Conservation (phyloP, 805 yeast species). For the Saturnispora serradocipensis region DNA sequence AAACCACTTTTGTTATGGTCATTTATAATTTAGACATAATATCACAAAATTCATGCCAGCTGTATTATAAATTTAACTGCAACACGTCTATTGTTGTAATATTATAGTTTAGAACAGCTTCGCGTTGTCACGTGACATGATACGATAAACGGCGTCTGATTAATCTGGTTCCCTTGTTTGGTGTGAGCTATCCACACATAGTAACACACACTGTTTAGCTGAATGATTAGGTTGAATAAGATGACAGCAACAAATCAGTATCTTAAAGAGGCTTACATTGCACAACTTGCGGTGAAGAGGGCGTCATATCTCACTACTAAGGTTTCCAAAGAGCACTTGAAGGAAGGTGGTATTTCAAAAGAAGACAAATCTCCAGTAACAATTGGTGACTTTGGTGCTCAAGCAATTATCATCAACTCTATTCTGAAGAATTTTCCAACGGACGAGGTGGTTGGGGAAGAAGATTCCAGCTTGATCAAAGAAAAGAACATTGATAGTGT, state of each 20-base stretch:
- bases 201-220: not conserved
- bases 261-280: constrained; percentile 63
- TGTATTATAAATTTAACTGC: not conserved
- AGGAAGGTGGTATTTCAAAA: constrained; percentile 54
- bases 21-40: too few species aligned
- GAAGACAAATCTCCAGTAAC: constrained; percentile 93
- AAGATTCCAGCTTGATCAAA: constrained; percentile 63
- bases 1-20: too few species aligned
- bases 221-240: not conserved
- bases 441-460: constrained; percentile 92
- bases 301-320: constrained; percentile 70
- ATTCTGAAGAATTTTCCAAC: constrained; percentile 68
- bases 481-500: constrained; percentile 41
- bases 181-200: not conserved
- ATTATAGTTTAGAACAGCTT: not conserved
- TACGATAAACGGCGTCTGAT: not conserved
- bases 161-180: not conserved
- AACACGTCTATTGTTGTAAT: not conserved
- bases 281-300: constrained; percentile 82
- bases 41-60: too few species aligned
- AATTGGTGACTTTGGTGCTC: constrained; percentile 93
- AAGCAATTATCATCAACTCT: constrained; percentile 83
- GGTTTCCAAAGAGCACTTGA: constrained; percentile 45
- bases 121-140: not conserved
- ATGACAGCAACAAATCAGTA: constrained; percentile 23